These are phyloP conservation scores for Sphagnum fallax DNA, from an alignment of 228 moss, liverwort and hornwort species.

Conservation along the genomic window DNA sequence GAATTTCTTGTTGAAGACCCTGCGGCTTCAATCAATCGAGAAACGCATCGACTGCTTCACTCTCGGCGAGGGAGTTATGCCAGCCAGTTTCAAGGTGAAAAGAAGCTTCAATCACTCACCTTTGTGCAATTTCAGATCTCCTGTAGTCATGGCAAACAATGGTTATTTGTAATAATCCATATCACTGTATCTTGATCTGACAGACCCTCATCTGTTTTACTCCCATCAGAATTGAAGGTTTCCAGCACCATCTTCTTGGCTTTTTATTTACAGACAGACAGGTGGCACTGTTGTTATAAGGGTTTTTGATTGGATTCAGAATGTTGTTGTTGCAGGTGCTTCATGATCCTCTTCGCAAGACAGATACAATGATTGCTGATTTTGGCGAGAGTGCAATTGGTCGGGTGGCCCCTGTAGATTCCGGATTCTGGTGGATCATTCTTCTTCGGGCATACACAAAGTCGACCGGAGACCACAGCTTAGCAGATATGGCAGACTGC, in stretches of 20 bases:
- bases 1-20: conserved; percentile 85
- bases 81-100: conserved; percentile 85
- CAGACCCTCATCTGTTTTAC: no score
- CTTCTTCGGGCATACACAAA: conserved; percentile 88
- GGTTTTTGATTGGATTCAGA: no score
- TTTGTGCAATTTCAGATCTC: no score
- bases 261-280: no score
- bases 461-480: conserved; percentile 76
- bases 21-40: conserved; percentile 93
- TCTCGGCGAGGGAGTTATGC: conserved; percentile 93
- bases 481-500: conserved; percentile 89
- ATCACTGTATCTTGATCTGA: no score
- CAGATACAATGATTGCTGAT: conserved; percentile 91
- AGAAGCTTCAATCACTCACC: no score
- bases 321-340: conserved; percentile 20
- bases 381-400: conserved; percentile 98
- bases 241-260: no score
- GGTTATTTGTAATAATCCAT: no score
- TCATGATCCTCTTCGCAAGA: conserved; percentile 77
- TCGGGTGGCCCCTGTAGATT: conserved; percentile 90
- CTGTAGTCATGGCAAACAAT: no score
- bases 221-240: no score
- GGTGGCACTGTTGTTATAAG: no score
- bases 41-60: conserved; percentile 98
- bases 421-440: conserved; percentile 98